Evolutionary conservation across 2,329 filamentous ascomycete species (phyloP).

Genomic region (Aspergillus costaricaensis): DNA sequence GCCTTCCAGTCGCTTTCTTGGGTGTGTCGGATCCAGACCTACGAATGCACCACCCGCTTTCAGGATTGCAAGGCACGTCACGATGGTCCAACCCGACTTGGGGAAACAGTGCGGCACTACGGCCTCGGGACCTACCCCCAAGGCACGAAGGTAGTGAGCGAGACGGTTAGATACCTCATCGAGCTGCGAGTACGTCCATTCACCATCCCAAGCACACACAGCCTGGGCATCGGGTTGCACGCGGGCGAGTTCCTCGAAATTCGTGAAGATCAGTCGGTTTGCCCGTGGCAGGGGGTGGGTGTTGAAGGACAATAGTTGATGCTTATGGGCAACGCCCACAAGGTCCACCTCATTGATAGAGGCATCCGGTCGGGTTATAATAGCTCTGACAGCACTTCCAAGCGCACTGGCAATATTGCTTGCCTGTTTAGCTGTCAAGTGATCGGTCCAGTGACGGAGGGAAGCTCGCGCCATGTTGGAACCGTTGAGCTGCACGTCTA

Average conservation of each 20-base stretch:
- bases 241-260: not conserved
- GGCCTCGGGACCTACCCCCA: slow-evolving; percentile 21
- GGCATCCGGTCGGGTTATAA: not conserved
- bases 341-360: not conserved
- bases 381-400: not conserved
- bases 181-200: slow-evolving; percentile 11
- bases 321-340: not conserved
- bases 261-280: not conserved
- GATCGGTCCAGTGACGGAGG: not conserved
- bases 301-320: not conserved
- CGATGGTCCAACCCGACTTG: slow-evolving; percentile 12
- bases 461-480: not conserved
- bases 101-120: slow-evolving; percentile 14
- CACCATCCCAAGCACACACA: slow-evolving; percentile 17
- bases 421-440: not conserved
- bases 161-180: slow-evolving; percentile 27
- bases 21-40: slow-evolving; percentile 3
- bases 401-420: not conserved
- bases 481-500: not conserved
- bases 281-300: not conserved
- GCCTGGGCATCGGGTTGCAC: slow-evolving; percentile 5
- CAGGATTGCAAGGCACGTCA: slow-evolving; percentile 15
- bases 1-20: slow-evolving; percentile 17
- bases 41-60: slow-evolving; percentile 14
- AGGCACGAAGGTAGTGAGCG: slow-evolving; percentile 27